phyloP scores from a whole-genome alignment of 768 basidiomycete species.

The Lentinus tigrinus region DNA sequence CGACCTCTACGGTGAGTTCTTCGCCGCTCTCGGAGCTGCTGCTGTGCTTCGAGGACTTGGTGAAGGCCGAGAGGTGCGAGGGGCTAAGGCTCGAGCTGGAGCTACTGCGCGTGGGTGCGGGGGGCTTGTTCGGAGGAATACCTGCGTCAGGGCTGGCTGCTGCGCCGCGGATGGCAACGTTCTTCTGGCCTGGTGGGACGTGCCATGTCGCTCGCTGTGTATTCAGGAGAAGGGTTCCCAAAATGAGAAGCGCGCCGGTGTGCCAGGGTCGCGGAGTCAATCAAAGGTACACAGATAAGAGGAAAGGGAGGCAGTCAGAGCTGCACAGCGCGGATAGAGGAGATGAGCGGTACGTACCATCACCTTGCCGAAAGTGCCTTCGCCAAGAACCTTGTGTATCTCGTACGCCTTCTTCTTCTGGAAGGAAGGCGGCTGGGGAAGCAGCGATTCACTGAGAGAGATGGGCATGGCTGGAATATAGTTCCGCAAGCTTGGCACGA shows the following conservation, averaged over 20 bases:
- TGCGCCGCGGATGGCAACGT: slow-evolving; percentile 58
- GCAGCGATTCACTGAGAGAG: slow-evolving; percentile 34
- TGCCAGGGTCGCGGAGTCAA: neutral
- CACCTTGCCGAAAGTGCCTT: slow-evolving; percentile 90
- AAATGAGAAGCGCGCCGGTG: neutral
- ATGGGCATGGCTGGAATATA: slow-evolving; percentile 8
- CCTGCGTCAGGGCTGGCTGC: slow-evolving; percentile 32
- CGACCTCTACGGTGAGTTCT: slow-evolving; percentile 62
- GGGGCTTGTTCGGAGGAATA: slow-evolving; percentile 1
- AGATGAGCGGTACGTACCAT: slow-evolving; percentile 48
- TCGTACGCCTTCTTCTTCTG: slow-evolving; percentile 83
- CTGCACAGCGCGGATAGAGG: neutral
- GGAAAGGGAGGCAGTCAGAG: slow-evolving; percentile 1
- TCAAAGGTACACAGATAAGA: neutral
- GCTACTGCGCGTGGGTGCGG: slow-evolving; percentile 9
- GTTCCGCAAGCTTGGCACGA: neutral
- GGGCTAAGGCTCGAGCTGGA: slow-evolving; percentile 12
- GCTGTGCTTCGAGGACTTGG: slow-evolving; percentile 8
- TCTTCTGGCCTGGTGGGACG: slow-evolving; percentile 60
- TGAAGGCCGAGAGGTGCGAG: slow-evolving; percentile 13
- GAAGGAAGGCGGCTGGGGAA: slow-evolving; percentile 85
- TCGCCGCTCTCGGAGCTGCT: neutral
- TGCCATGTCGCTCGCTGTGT: slow-evolving; percentile 73
- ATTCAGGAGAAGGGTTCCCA: neutral
- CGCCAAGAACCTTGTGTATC: slow-evolving; percentile 69